Conservation (phyloP, 805 yeast species). For the Suhomyces sp. region DNA sequence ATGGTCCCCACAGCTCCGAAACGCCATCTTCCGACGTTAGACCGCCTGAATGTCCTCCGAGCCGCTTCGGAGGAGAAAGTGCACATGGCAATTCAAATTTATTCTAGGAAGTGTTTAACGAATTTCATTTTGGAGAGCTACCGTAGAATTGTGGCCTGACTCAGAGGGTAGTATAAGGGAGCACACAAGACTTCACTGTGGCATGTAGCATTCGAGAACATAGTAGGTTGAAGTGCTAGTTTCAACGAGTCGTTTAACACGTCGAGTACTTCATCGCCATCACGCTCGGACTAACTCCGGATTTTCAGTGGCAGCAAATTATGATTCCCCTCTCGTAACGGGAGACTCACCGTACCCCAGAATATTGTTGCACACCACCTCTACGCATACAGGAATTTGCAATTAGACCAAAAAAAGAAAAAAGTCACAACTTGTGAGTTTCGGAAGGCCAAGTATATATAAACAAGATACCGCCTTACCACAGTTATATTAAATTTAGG, state of each 20-base stretch:
- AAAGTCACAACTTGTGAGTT: not conserved
- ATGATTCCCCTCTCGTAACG: not conserved
- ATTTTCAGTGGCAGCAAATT: not conserved
- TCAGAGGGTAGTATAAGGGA: not conserved
- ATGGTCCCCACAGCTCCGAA: conserved; percentile 2
- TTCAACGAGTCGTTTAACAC: not conserved
- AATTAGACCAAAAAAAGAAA: conserved; percentile 2
- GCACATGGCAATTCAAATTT: not conserved
- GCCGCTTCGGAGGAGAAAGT: not conserved
- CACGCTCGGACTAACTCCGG: conserved; percentile 2
- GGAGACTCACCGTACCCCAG: conserved; percentile 3
- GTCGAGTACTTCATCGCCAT: not conserved
- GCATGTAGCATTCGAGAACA: not conserved
- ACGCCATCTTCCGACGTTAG: not conserved
- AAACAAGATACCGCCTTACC: not conserved
- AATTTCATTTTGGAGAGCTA: not conserved
- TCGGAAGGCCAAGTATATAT: not conserved
- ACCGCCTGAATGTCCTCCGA: not conserved
- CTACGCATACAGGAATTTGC: conserved; percentile 5
- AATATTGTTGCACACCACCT: conserved; percentile 1
- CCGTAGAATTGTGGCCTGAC: not conserved
- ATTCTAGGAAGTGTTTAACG: not conserved
- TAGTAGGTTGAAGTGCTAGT: not conserved
- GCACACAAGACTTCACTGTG: not conserved
- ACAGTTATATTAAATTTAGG: not conserved